These are phyloP conservation scores for Gelatoporia subvermispora DNA, from an alignment of 768 basidiomycete species.

Conservation along the genomic window DNA sequence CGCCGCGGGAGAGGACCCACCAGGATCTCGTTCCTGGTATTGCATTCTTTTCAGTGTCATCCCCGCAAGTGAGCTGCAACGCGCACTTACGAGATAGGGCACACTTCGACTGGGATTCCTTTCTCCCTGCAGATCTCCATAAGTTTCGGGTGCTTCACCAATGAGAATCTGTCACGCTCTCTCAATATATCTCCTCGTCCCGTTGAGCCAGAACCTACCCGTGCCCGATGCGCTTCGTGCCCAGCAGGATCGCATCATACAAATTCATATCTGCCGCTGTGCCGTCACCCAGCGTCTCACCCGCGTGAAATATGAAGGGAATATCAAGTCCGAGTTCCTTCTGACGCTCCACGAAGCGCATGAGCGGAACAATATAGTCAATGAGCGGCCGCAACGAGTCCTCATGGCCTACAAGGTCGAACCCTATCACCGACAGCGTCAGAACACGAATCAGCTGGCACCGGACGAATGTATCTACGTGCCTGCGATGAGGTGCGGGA, in stretches of 20 bases:
- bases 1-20: conserved; percentile 30
- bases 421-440: conserved; percentile 37
- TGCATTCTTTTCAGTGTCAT: not conserved
- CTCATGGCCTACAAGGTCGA: conserved; percentile 79
- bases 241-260: conserved; percentile 74
- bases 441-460: not conserved
- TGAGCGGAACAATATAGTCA: conserved; percentile 56
- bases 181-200: not conserved
- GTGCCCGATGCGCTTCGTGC: conserved; percentile 78
- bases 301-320: conserved; percentile 77
- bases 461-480: conserved; percentile 1
- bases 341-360: conserved; percentile 53
- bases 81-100: conserved; percentile 72
- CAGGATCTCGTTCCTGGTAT: conserved; percentile 64
- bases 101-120: conserved; percentile 66
- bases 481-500: conserved; percentile 71
- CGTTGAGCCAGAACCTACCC: conserved; percentile 39
- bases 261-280: conserved; percentile 64
- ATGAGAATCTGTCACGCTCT: conserved; percentile 47
- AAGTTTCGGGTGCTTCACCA: conserved; percentile 73
- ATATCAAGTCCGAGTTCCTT: conserved; percentile 56
- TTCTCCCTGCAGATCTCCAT: conserved; percentile 62
- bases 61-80: not conserved
- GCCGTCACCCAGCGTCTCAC: conserved; percentile 78
- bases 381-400: conserved; percentile 54